Percentiles rank a stretch among this genome's conserved stretches.
These are phyloP conservation scores for Polychaeton citri DNA, from an alignment of 2,329 filamentous ascomycete species.

Conservation along the genomic window DNA sequence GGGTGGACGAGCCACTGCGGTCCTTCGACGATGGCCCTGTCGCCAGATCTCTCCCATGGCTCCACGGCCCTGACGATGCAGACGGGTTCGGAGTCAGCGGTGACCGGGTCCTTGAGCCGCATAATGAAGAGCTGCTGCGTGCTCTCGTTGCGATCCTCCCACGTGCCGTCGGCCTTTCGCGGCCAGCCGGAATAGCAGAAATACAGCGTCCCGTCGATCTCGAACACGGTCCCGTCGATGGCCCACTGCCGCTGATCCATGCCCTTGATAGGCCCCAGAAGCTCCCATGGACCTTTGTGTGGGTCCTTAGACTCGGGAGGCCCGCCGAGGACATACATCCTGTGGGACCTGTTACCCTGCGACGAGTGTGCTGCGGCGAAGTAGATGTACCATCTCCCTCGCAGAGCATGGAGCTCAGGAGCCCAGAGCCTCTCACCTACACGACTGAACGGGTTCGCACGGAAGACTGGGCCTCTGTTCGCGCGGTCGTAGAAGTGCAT, in stretches of 20 bases:
- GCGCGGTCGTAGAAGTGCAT: constrained; percentile 26
- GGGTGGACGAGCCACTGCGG: constrained; percentile 15
- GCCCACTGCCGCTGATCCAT: constrained; percentile 32
- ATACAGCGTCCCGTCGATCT: constrained; percentile 24
- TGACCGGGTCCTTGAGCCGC: constrained; percentile 23
- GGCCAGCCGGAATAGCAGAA: constrained; percentile 37
- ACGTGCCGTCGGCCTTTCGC: constrained; percentile 9
- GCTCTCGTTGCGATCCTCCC: constrained; percentile 17
- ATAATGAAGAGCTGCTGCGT: constrained; percentile 33
- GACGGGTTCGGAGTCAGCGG: constrained; percentile 21
- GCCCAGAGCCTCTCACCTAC: constrained; percentile 33
- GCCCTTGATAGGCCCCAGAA: constrained; percentile 27
- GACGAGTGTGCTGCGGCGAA: constrained; percentile 29
- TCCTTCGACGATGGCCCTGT: constrained; percentile 32
- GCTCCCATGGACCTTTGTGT: constrained; percentile 25
- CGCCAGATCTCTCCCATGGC: constrained; percentile 27
- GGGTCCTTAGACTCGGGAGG: constrained; percentile 20
- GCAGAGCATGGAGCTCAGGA: constrained; percentile 40
- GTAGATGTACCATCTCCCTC: constrained; percentile 43
- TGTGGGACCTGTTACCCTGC: constrained; percentile 31
- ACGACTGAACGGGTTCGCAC: constrained; percentile 1
- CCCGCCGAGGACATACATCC: constrained; percentile 33
- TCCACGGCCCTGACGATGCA: constrained; percentile 28
- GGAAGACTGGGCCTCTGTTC: constrained; percentile 28
- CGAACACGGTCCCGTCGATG: constrained; percentile 34